phyloP scores from a whole-genome alignment of 202 grass and related monocot species.

The Digitaria exilis region DNA sequence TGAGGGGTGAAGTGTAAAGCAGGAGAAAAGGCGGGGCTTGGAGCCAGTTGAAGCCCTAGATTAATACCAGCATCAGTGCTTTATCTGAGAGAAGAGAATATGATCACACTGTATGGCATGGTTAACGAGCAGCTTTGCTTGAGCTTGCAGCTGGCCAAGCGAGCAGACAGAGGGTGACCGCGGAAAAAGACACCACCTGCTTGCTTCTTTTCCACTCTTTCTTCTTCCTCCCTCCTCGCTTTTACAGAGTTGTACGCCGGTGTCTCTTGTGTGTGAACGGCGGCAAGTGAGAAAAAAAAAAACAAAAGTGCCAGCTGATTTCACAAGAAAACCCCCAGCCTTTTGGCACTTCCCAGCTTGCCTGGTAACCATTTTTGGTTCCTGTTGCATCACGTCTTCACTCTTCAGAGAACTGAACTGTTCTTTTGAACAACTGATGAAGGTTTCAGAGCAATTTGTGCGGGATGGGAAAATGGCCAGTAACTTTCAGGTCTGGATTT shows the following conservation, averaged over 20 bases:
- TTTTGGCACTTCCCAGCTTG: background rate
- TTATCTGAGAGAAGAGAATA: slow-evolving; percentile 30
- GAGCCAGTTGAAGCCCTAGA: slow-evolving; percentile 15
- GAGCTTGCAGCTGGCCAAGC: slow-evolving; percentile 28
- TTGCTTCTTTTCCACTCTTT: slow-evolving; percentile 46
- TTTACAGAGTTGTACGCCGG: slow-evolving; percentile 40
- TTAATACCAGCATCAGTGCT: background rate
- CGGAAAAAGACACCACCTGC: slow-evolving; percentile 19
- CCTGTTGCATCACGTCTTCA: no score
- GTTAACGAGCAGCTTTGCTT: slow-evolving; percentile 53
- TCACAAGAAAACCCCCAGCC: background rate
- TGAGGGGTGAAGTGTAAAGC: slow-evolving; percentile 29
- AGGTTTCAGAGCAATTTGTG: background rate
- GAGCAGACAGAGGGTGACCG: slow-evolving; percentile 38
- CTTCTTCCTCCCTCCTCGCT: background rate
- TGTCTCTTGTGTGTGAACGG: slow-evolving; percentile 22
- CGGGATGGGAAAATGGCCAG: background rate
- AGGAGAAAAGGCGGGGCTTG: slow-evolving; percentile 30
- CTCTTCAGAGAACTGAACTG: background rate
- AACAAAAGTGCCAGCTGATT: slow-evolving; percentile 1
- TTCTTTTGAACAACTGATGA: no score
- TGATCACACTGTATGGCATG: slow-evolving; percentile 42
- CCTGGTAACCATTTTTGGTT: background rate
- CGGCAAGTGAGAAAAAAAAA: background rate
- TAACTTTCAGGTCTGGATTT: background rate